Percentiles rank a stretch among this genome's conserved stretches.
Conservation (phyloP, 2,329 filamentous ascomycete genomes). For the Nemania bipapillata region DNA sequence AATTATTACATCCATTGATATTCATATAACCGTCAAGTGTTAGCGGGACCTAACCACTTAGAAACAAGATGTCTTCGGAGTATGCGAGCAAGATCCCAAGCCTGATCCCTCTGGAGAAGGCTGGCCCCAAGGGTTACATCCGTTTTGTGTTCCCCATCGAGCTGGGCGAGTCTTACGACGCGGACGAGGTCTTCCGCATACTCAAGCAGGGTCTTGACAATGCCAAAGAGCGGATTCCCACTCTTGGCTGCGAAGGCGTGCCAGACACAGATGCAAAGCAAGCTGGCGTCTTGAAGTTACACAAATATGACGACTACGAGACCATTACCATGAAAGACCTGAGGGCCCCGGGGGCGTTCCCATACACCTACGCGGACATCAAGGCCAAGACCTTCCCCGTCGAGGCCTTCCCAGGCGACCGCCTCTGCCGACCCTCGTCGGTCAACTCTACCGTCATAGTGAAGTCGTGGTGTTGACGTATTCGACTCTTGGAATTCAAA, state of each 20-base stretch:
- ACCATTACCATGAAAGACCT: constrained; percentile 47
- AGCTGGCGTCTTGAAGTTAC: constrained; percentile 50
- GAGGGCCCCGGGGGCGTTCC: constrained; percentile 41
- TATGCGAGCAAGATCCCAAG: constrained; percentile 39
- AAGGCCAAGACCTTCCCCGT: constrained; percentile 47
- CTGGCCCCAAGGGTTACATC: constrained; percentile 52
- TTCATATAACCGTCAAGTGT: constrained; percentile 6
- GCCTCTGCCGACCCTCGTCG: constrained; percentile 41
- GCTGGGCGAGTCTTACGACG: constrained; percentile 49
- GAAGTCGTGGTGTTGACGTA: background rate
- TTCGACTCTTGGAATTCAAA: too few relatives aligned
- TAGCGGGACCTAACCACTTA: constrained; percentile 16
- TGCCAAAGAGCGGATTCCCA: constrained; percentile 48
- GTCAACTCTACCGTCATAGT: background rate
- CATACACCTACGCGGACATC: constrained; percentile 45
- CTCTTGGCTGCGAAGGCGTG: constrained; percentile 50
- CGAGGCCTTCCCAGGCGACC: constrained; percentile 40
- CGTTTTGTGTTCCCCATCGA: constrained; percentile 53
- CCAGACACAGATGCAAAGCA: constrained; percentile 49
- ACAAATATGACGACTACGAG: constrained; percentile 45
- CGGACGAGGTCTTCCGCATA: constrained; percentile 44
- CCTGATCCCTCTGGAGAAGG: constrained; percentile 50
- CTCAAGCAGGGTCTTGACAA: constrained; percentile 49
- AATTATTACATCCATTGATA: constrained; percentile 1
- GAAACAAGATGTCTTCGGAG: constrained; percentile 38